Conservation (phyloP, 305 asterid species). For the Coffea humblotiana region DNA sequence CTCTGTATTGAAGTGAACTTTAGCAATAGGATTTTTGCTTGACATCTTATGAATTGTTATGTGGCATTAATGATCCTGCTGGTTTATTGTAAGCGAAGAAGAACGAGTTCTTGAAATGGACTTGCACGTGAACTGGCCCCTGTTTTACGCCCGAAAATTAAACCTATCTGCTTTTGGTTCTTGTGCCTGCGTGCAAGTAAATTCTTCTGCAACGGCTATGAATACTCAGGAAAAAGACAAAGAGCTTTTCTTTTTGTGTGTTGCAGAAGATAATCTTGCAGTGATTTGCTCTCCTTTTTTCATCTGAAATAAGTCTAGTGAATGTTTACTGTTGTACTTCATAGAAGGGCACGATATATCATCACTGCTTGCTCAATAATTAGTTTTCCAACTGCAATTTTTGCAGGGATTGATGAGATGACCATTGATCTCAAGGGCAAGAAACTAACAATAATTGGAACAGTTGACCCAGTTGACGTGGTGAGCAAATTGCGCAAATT, state of each 20-base stretch:
- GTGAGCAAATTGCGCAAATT: conserved; percentile 69
- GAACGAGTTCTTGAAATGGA: not conserved
- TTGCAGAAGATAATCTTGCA: not conserved
- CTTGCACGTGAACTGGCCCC: not conserved
- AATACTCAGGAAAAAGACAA: not conserved
- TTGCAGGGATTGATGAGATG: conserved; percentile 70
- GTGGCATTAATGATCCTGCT: not conserved
- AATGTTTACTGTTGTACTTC: not conserved
- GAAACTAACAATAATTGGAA: conserved; percentile 62
- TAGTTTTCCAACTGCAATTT: not conserved
- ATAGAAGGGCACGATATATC: not conserved
- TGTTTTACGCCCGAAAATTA: too few species aligned
- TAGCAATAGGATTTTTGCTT: not conserved
- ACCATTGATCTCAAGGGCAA: conserved; percentile 57
- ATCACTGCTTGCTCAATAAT: not conserved
- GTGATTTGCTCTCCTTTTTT: not conserved
- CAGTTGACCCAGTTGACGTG: conserved; percentile 68
- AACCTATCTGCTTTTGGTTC: not conserved
- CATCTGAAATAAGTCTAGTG: not conserved
- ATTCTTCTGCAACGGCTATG: not conserved
- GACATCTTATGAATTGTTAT: too few species aligned
- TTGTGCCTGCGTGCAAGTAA: not conserved
- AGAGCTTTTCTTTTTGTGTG: not conserved
- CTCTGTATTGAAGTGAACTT: too few species aligned
- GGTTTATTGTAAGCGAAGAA: not conserved